A percentile compares a stretch with the other conserved stretches of the same genome.
These are phyloP conservation scores for Posidonia oceanica DNA, from an alignment of 116 monocot species.

Conservation along the genomic window DNA sequence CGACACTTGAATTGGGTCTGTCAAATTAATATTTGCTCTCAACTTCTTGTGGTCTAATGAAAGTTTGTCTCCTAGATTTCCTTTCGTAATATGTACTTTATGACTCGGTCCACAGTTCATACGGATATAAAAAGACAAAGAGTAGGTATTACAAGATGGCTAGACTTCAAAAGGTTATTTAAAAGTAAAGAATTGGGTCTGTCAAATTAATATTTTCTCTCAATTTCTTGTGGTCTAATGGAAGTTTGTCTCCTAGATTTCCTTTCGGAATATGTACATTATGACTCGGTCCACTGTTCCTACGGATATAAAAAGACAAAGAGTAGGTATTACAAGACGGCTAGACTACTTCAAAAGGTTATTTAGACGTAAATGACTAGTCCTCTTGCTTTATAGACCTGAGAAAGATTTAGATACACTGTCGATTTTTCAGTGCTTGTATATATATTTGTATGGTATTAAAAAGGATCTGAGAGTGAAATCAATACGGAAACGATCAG, in stretches of 20 bases:
- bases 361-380: background rate
- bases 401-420: background rate
- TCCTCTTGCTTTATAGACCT: background rate
- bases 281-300: background rate
- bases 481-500: background rate
- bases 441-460: background rate
- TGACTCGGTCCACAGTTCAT: background rate
- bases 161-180: background rate
- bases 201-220: no score
- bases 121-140: background rate
- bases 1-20: no score
- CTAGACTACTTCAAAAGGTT: background rate
- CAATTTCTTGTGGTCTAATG: no score
- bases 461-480: background rate
- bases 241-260: background rate
- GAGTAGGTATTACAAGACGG: background rate
- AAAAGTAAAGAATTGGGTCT: background rate
- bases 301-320: background rate
- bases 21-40: no score
- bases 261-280: background rate
- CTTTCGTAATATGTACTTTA: background rate
- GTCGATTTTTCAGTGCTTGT: background rate
- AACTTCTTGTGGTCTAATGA: no score
- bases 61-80: background rate
- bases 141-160: background rate